Base-by-base conservation (phyloP, 208 protist genomes). In the Porcisia hertigi region DNA sequence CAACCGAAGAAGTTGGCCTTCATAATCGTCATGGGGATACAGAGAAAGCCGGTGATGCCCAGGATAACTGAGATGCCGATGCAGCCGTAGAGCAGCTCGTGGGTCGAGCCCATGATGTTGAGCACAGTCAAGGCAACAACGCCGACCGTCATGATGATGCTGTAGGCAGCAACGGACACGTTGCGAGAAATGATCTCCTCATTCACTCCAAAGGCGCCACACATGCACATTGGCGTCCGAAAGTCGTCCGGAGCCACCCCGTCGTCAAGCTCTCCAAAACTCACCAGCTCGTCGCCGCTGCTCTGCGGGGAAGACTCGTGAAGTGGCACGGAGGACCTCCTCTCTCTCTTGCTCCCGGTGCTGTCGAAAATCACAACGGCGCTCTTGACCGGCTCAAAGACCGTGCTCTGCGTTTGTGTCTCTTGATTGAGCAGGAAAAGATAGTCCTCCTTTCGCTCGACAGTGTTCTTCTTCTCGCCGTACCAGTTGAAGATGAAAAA, bases 401-500 rank as follows among this genome's bases (percentile, higher is more conserved):
- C 65, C 25, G 25, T 55, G 18, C 45, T 54, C 47, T 72, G 73
- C 64, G 71, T 69, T 69, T 74, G 39, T 12, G 74, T 18, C 65
- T 81, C 75, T 45, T 76, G 65, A 52, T 82, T 76, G 30, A 76
- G 76, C 7, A 85, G 43, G 20, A 89, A 77, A n/a, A 79, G 11
- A 39, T 60, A 64, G 75, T 92, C 87, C 47, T 87, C 80, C 16
- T 52, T 39, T 62, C 88, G 88, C 54, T 92, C 88, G 45, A 73
- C 71, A 9, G 58, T 60, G 79, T 94, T 92, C 45, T 43, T 76
- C 59, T 81, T 66, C 88, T 94, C 90, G 57, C 80, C 90, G 69
- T 86, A 87, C 71, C 82, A 87, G 77, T 91, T 91, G 45, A 89
- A 80, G 70, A 88, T 80, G 66, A 89, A 88, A 34, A 86, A 77